phyloP scores from a whole-genome alignment of 352 stramenopile species.

The Phytophthora palmivora region DNA sequence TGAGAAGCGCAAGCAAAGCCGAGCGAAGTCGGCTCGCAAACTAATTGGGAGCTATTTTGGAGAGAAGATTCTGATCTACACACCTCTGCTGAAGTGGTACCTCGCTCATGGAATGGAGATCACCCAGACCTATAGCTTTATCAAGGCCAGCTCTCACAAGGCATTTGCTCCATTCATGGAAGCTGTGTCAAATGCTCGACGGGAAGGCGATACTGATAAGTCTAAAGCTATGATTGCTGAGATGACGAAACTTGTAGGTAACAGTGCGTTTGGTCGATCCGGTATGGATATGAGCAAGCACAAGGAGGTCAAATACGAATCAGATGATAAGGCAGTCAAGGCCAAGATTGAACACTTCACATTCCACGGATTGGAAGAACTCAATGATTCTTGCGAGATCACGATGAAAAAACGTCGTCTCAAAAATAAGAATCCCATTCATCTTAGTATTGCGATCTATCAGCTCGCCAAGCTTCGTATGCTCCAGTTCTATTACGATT shows the following conservation, averaged over 20 bases:
- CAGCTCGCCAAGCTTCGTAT: constrained; percentile 15
- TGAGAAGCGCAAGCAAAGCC: background rate
- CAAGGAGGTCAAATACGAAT: constrained; percentile 11
- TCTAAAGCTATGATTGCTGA: background rate
- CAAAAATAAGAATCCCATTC: constrained; percentile 10
- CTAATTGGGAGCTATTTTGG: constrained; percentile 1
- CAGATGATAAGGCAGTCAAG: constrained; percentile 1
- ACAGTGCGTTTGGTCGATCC: constrained; percentile 13
- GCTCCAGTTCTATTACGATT: constrained; percentile 22
- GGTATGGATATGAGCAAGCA: constrained; percentile 17
- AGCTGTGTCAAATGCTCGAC: background rate
- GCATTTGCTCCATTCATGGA: no score
- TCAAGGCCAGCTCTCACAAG: no score
- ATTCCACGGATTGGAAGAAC: constrained; percentile 6
- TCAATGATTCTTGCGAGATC: constrained; percentile 12
- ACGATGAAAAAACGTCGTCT: constrained; percentile 3
- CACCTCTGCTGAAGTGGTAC: background rate
- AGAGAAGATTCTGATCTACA: constrained; percentile 2
- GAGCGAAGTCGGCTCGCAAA: background rate
- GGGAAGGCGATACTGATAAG: background rate
- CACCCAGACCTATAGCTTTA: no score
- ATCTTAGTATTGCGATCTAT: constrained; percentile 9
- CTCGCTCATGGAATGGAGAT: background rate
- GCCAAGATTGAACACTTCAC: constrained; percentile 13
- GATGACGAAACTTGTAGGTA: background rate